Base-by-base conservation (phyloP, 345 rosid genomes). In the Aquilaria yunnanensis region DNA sequence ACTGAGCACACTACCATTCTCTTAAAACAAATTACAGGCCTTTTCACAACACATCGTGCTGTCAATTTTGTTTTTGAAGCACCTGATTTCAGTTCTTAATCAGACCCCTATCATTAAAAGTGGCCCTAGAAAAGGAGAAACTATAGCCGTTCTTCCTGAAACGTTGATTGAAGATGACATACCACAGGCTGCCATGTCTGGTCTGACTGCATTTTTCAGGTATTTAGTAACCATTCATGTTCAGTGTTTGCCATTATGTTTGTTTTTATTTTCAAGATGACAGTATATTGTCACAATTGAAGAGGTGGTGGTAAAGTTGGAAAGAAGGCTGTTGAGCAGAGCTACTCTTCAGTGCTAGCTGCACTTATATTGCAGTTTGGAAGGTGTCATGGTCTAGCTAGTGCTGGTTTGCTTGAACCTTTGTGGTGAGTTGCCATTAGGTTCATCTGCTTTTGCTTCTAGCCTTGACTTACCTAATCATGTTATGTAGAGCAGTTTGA, bases 251-350 rank as follows among this genome's bases (percentile, higher is more conserved):
- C 51, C 57, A 11, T 50, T 51, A 64, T 62, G 14, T 64, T 34
- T 68, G 46, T 63, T 56, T 47, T 57, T 50, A 62, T 56, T 57
- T 47, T 59, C 59, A 33, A 62, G 68, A 65, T 51, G 58, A 54
- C 57, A 54, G 48, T 69, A 73, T 70, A 70, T 69, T 67, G 63
- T 64, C 32, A 56, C 61, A 61, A 66, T 59, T 70, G 54, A 79
- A 93, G 97, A 77, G 97, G 98, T 60, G 98, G 98, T 5, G 98
- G 98, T 74, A 93, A 86, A 82, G 71, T 84, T 72, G 98, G 97
- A 69, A 93, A 86, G 78, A 86, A 75, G 74, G 90, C 90, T 66
- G 96, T 93, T 64, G 97, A 90, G 71, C 92, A 86, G 76, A 87
- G 87, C 61, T 93, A 93, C 82, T 78, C 97, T 45, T 73, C 89